Percentiles rank a stretch among this genome's conserved stretches.
Evolutionary conservation across 2,329 filamentous ascomycete genomes (phyloP).

Genomic region (Diplodia corticola): DNA sequence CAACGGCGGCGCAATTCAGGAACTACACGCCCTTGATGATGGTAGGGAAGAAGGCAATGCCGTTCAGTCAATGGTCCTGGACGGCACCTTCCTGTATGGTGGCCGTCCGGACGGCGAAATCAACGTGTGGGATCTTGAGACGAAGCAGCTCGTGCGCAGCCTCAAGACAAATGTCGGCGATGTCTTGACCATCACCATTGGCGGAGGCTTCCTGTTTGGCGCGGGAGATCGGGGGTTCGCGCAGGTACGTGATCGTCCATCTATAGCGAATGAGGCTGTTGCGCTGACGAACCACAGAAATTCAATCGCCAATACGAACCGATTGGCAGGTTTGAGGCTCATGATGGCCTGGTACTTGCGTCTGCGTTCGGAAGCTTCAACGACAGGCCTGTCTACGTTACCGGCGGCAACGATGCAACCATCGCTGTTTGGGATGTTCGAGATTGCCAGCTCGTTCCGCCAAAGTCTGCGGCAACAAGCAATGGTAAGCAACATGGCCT

Average conservation of each 20-base stretch:
- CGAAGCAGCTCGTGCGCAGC: conserved; percentile 82
- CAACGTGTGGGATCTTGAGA: conserved; percentile 96
- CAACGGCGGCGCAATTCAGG: conserved; percentile 62
- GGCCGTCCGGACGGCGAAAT: conserved; percentile 85
- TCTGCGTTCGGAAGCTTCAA: conserved; percentile 73
- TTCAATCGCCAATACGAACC: conserved; percentile 83
- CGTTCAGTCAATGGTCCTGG: conserved; percentile 76
- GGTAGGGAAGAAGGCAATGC: conserved; percentile 58
- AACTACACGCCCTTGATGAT: conserved; percentile 68
- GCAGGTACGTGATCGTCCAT: conserved; percentile 2
- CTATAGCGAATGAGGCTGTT: conserved; percentile 27
- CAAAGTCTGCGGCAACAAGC: conserved; percentile 52
- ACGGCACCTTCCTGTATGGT: conserved; percentile 89
- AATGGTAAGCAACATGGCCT: conserved; percentile 48
- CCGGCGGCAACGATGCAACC: conserved; percentile 87
- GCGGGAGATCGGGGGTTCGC: conserved; percentile 86
- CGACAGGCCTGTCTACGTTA: conserved; percentile 81
- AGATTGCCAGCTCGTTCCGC: conserved; percentile 53
- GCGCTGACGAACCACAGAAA: conserved; percentile 48
- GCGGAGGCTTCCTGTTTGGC: conserved; percentile 81
- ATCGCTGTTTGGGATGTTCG: conserved; percentile 84
- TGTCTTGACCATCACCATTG: conserved; percentile 82
- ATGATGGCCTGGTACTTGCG: conserved; percentile 82
- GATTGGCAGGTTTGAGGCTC: conserved; percentile 75
- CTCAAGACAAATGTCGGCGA: conserved; percentile 80